Base-by-base conservation (phyloP, 2,329 filamentous ascomycete genomes). In the Trichoderma sp. region DNA sequence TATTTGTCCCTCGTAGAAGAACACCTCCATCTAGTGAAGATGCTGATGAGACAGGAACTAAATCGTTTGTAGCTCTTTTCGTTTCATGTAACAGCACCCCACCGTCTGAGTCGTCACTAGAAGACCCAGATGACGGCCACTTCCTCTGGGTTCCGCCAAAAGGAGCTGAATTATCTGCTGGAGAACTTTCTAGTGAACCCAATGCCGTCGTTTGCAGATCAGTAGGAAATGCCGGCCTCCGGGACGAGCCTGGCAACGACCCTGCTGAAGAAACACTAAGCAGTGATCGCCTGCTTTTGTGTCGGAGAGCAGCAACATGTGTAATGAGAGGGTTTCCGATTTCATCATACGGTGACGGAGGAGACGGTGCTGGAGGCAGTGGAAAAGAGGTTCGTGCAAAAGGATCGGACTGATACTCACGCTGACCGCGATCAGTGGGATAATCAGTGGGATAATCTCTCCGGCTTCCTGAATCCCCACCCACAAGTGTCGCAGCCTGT, bases 291-390 rank as follows among this genome's bases (percentile, higher is more conserved):
- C 16, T 43, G 21, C 39, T 58, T 24, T 66, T 66, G 21, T 10
- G 64, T 6, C 64, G 54, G 3, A 66, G 64, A n/a, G 54, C 16
- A 30, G 64, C 39, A 14, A 59, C 64, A 10, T 59, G 39, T 24
- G 59, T 24, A 21, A 63, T 63, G 43, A 63, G 59, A 3, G 54
- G 63, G 37, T 66, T 59, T 14, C 30, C 39, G 26, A 52, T 56
- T 28, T 56, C n/a, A n/a, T 26, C 34, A 21, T 65, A 65, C 3
- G 2, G 16, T 11, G 59, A 61, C 14, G 54, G 21, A 21, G 56
- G 26, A 43, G 56, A 7, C 4, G 34, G 59, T 18, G 30, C 39
- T 26, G 10, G 14, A 26, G 26, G 5, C 3, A n/a, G 6, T 21
- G 51, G 46, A 24, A 46, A 34, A 18, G 32, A 24, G 6, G 43